Evolutionary conservation across 352 stramenopile species (phyloP).

Genomic region (Pythium phragmitis): DNA sequence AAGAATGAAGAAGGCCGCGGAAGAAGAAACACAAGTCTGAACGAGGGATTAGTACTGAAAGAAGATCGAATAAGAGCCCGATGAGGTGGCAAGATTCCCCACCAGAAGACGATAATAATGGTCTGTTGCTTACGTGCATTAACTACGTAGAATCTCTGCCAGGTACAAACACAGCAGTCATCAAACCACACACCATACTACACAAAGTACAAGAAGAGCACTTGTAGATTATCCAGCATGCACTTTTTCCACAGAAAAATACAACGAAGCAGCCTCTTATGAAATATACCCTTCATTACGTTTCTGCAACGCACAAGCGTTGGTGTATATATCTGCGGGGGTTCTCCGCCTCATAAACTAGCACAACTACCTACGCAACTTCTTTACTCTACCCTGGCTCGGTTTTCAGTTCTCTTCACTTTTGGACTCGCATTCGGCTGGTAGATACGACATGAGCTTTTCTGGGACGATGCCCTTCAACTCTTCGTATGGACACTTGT

Average conservation of each 20-base stretch:
- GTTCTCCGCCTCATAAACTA: constrained; percentile 18
- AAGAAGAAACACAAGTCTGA: background rate
- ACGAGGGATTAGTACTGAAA: background rate
- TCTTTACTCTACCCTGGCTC: constrained; percentile 25
- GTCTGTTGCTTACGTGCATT: background rate
- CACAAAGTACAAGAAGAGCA: background rate
- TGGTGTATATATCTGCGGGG: background rate
- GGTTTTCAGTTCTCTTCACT: constrained; percentile 42
- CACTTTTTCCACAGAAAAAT: background rate
- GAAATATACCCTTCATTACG: background rate
- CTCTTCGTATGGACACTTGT: constrained; percentile 68
- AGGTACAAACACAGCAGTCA: too few relatives aligned
- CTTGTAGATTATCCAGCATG: too few relatives aligned
- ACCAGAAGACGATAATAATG: background rate
- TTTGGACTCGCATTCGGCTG: constrained; percentile 77
- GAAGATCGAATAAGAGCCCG: background rate
- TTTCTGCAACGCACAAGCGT: background rate
- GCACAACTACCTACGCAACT: constrained; percentile 16
- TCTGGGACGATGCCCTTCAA: constrained; percentile 73
- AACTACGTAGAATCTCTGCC: too few relatives aligned
- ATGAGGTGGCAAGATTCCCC: background rate
- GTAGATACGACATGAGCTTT: constrained; percentile 73
- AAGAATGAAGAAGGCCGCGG: background rate
- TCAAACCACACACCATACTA: background rate
- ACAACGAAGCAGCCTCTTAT: background rate